Base-by-base conservation (phyloP, 371 early-diverging fungal genomes). In the Zopfochytrium polystomum region DNA sequence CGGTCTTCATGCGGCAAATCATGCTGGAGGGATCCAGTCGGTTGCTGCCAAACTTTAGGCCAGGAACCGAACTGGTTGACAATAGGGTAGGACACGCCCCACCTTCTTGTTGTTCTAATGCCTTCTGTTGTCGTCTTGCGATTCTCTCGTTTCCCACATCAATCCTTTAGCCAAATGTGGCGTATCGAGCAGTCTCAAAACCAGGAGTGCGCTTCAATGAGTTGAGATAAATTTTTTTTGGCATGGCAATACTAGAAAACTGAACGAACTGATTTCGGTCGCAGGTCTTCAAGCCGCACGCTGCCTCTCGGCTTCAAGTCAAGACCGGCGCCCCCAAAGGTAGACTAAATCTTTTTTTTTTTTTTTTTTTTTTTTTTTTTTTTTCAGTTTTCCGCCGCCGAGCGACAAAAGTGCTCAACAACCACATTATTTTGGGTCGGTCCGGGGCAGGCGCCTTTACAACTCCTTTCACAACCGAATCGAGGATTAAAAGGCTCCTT, bases 181-280 rank as follows among this genome's bases (percentile, higher is more conserved):
- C 62, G 5, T 35, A 68, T 13, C 66, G 64, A 1, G 57, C 72
- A 9, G 54, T 68, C 2, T 38, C 50, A 6, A 47, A 51, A 25
- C 53, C 27, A 7, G 78, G 73, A 11, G 68, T 70, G 22, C 67
- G 78, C 5, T 78, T 78, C 61, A 78, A 78, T 53, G 78, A 65
- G 57, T 69, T 71, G 38, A 7, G 38, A 38, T 38, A 38, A 11
- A 11, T 38, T 7, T 38, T 7, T 18, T 38, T 38, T 38, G n/a
- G n/a, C n/a, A n/a, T n/a, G n/a, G n/a, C n/a, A n/a, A n/a, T n/a
- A n/a, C n/a, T n/a, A n/a, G n/a, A n/a, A n/a, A n/a, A n/a, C n/a
- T n/a, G n/a, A n/a, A n/a, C n/a, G n/a, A n/a, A n/a, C n/a, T n/a
- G n/a, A n/a, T n/a, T n/a, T n/a, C n/a, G n/a, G n/a, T n/a, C n/a